phyloP scores from a whole-genome alignment of 2,329 filamentous ascomycete genomes.

The Epichloe hybrida region DNA sequence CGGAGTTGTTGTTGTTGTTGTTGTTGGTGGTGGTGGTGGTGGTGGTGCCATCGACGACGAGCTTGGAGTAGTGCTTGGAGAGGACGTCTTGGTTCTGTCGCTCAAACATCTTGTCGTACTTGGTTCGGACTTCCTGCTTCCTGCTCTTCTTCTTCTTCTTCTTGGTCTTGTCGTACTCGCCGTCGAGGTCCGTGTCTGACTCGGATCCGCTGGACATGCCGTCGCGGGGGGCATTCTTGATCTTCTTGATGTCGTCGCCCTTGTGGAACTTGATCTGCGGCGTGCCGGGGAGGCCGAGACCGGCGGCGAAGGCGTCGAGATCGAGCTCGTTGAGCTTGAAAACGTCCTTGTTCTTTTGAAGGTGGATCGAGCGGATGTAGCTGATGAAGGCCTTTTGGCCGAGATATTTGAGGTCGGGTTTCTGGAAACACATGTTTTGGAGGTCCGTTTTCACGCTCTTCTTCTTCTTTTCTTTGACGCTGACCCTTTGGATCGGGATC shows the following conservation, averaged over 20 bases:
- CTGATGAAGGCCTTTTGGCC: slow-evolving; percentile 93
- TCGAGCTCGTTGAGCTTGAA: slow-evolving; percentile 77
- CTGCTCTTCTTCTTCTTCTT: slow-evolving; percentile 42
- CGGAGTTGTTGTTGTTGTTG: slow-evolving; percentile 11
- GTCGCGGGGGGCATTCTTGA: slow-evolving; percentile 73
- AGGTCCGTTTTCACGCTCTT: slow-evolving; percentile 71
- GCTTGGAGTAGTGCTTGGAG: slow-evolving; percentile 82
- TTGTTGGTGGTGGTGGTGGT: slow-evolving; percentile 36
- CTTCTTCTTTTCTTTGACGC: slow-evolving; percentile 80
- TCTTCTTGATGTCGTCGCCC: slow-evolving; percentile 71
- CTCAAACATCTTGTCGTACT: slow-evolving; percentile 97
- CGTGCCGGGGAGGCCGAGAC: slow-evolving; percentile 77
- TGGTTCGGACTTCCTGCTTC: slow-evolving; percentile 69
- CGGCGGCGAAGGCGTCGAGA: slow-evolving; percentile 73
- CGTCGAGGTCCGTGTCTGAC: slow-evolving; percentile 39
- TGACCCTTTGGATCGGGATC: slow-evolving; percentile 75
- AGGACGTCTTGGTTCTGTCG: slow-evolving; percentile 90
- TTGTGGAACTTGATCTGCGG: slow-evolving; percentile 90
- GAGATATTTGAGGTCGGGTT: slow-evolving; percentile 84
- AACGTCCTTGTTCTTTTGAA: slow-evolving; percentile 84
- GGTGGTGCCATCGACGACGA: slow-evolving; percentile 52
- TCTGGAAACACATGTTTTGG: slow-evolving; percentile 92
- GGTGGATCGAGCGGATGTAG: slow-evolving; percentile 70
- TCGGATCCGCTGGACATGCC: slow-evolving; percentile 50
- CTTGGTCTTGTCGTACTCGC: slow-evolving; percentile 19